Percentiles rank a stretch among this genome's conserved stretches.
Evolutionary conservation across 345 rosid genomes (phyloP).

Genomic region (Toxicodendron radicans): DNA sequence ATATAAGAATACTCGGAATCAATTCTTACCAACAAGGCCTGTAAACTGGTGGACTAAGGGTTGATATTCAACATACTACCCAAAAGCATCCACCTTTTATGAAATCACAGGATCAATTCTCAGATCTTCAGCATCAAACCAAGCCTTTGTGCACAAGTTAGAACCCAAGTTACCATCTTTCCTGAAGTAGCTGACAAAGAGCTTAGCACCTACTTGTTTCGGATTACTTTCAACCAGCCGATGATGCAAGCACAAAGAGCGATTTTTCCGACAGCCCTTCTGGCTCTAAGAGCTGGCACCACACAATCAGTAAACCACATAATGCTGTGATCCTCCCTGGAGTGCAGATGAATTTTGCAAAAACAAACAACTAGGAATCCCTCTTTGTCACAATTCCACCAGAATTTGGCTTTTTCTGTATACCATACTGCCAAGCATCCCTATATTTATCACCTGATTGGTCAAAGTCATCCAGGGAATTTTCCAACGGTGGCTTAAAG

Average conservation of each 20-base stretch:
- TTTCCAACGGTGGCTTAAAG: constrained; percentile 45
- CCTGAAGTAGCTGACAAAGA: background rate
- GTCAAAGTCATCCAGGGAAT: constrained; percentile 59
- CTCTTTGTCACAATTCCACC: constrained; percentile 51
- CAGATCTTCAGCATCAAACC: background rate
- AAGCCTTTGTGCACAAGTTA: background rate
- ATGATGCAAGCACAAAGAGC: constrained; percentile 1
- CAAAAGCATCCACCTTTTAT: constrained; percentile 21
- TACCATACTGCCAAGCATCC: constrained; percentile 82
- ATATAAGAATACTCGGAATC: background rate
- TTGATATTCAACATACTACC: constrained; percentile 22
- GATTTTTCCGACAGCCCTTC: constrained; percentile 16
- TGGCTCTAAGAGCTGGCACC: constrained; percentile 13
- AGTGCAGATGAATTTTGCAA: constrained; percentile 1
- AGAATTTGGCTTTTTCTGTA: constrained; percentile 53
- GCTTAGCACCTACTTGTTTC: constrained; percentile 10
- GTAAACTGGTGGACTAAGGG: constrained; percentile 25
- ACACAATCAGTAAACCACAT: background rate
- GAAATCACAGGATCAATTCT: constrained; percentile 17
- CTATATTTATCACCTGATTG: constrained; percentile 61
- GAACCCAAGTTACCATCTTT: constrained; percentile 4
- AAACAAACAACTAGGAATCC: constrained; percentile 34
- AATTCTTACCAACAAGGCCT: constrained; percentile 29
- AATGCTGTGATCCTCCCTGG: background rate
- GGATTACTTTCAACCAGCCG: constrained; percentile 4